These are phyloP conservation scores for Ailanthus altissimus DNA, from an alignment of 345 rosid species.

Conservation along the genomic window DNA sequence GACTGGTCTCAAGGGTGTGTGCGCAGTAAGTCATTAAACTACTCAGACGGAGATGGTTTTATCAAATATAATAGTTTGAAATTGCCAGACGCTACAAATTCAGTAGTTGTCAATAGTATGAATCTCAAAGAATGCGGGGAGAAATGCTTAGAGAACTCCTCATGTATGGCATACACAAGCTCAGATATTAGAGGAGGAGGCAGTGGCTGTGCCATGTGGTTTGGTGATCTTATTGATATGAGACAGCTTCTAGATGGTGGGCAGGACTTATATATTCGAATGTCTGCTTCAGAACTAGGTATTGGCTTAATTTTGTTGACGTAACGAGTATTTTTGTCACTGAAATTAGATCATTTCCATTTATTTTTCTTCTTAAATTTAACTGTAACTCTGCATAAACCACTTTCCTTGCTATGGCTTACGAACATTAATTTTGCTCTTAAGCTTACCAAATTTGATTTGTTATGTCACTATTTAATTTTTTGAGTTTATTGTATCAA, in stretches of 20 bases:
- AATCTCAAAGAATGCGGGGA: slow-evolving; percentile 30
- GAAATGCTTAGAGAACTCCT: slow-evolving; percentile 38
- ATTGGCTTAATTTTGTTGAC: slow-evolving; percentile 4
- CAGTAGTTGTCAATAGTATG: slow-evolving; percentile 20
- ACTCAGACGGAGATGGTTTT: slow-evolving; percentile 37
- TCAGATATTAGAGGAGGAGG: slow-evolving; percentile 31
- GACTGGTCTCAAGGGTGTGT: slow-evolving; percentile 33
- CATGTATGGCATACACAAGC: slow-evolving; percentile 41
- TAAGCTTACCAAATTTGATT: not conserved
- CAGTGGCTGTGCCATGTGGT: slow-evolving; percentile 43
- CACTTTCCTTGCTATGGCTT: too few relatives aligned
- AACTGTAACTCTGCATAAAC: not conserved
- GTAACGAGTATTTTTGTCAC: not conserved
- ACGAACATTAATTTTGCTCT: not conserved
- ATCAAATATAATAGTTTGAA: slow-evolving; percentile 27
- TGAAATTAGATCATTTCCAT: too few relatives aligned
- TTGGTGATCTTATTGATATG: slow-evolving; percentile 35
- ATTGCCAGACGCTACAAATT: slow-evolving; percentile 32
- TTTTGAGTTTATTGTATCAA: not conserved
- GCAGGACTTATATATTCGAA: slow-evolving; percentile 42
- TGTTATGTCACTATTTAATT: not conserved
- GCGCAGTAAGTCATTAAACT: slow-evolving; percentile 32
- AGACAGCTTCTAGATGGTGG: slow-evolving; percentile 37
- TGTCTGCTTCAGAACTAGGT: slow-evolving; percentile 51
- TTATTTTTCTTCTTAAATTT: too few relatives aligned